These are phyloP conservation scores for Alternaria consortialis DNA, from an alignment of 2,329 filamentous ascomycete genomes.

Conservation along the genomic window DNA sequence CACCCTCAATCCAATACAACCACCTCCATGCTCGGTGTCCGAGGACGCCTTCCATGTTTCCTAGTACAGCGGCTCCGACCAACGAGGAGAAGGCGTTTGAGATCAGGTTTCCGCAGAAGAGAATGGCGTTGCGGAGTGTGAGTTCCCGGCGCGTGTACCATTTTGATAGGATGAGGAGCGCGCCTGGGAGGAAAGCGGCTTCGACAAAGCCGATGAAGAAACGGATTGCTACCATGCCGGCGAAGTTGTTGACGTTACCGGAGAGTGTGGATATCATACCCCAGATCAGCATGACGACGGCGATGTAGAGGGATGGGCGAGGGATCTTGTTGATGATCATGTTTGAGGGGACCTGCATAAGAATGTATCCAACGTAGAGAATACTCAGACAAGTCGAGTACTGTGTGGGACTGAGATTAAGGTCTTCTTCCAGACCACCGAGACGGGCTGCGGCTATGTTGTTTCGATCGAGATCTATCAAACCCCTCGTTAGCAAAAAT, in stretches of 20 bases:
- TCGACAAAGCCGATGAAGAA: constrained; percentile 52
- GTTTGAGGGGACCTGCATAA: constrained; percentile 53
- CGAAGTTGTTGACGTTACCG: constrained; percentile 44
- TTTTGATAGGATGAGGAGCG: constrained; percentile 69
- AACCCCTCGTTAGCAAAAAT: constrained; percentile 11
- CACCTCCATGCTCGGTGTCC: constrained; percentile 53
- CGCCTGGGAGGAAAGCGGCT: constrained; percentile 67
- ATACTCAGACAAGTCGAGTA: constrained; percentile 48
- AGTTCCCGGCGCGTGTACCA: constrained; percentile 70
- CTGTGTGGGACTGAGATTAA: constrained; percentile 41
- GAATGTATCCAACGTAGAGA: constrained; percentile 32
- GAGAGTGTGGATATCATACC: constrained; percentile 51
- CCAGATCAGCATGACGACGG: constrained; percentile 51
- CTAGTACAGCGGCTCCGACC: constrained; percentile 54
- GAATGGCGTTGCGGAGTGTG: constrained; percentile 50
- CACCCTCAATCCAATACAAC: constrained; percentile 53
- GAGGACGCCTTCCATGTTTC: constrained; percentile 47
- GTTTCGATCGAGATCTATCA: constrained; percentile 32
- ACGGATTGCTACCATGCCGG: constrained; percentile 50
- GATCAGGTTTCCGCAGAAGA: constrained; percentile 55
- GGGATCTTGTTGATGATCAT: constrained; percentile 54
- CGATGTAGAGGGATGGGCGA: constrained; percentile 49
- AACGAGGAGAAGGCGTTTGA: constrained; percentile 58
- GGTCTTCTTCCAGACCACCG: constrained; percentile 44
- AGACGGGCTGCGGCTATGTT: constrained; percentile 49